Evolutionary conservation across 2,329 filamentous ascomycete species (phyloP).

Genomic region (Coniochaeta pulveracea): DNA sequence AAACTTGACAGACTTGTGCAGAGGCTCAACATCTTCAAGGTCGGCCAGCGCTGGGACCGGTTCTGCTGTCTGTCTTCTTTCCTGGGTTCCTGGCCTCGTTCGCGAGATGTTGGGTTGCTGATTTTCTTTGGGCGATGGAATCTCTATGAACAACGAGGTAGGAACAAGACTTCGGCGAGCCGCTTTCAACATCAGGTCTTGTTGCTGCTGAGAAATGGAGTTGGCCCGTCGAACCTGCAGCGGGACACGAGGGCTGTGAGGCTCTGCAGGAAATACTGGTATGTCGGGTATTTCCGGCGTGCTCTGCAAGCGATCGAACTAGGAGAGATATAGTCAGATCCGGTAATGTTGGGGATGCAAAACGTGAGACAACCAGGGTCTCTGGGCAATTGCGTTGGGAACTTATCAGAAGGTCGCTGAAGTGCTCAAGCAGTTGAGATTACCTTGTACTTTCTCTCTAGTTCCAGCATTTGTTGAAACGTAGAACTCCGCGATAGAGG

Average conservation of each 20-base stretch:
- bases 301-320: conserved; percentile 19
- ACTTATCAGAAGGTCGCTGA: not conserved
- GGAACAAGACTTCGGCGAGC: conserved; percentile 10
- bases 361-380: no score
- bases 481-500: conserved; percentile 28
- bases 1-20: conserved; percentile 28
- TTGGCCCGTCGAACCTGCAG: conserved; percentile 15
- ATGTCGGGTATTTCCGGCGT: conserved; percentile 5
- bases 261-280: conserved; percentile 4
- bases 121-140: conserved; percentile 12
- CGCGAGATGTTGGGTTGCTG: conserved; percentile 5
- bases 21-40: conserved; percentile 12
- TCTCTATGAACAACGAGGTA: conserved; percentile 19
- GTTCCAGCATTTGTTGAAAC: conserved; percentile 47
- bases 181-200: conserved; percentile 14
- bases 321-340: conserved; percentile 9
- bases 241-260: conserved; percentile 8
- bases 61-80: conserved; percentile 8
- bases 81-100: conserved; percentile 12
- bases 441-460: conserved; percentile 49
- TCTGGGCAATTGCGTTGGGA: no score
- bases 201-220: conserved; percentile 12
- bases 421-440: conserved; percentile 4
- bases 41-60: conserved; percentile 6
- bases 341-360: conserved; percentile 10